A percentile compares a stretch with the other conserved stretches of the same genome.
Conservation (phyloP, 208 protist genomes). For the Acanthamoeba healyi region DNA sequence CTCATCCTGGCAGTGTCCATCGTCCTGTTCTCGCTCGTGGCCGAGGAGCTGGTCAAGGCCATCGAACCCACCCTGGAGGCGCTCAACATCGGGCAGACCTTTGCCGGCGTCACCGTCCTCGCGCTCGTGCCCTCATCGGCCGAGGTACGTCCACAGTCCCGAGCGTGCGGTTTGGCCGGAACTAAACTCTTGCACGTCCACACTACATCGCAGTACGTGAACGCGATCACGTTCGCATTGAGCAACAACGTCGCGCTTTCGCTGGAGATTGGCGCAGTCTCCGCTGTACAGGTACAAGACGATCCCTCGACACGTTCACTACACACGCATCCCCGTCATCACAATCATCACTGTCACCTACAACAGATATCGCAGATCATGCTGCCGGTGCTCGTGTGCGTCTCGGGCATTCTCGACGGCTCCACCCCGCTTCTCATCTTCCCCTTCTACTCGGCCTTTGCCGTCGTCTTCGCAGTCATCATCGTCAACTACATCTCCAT, state of each 20-base stretch:
- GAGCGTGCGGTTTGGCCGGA: too few species aligned
- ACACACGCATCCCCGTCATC: too few species aligned
- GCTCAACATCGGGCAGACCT: conserved; percentile 82
- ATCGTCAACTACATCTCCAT: conserved; percentile 86
- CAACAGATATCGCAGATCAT: conserved; percentile 77
- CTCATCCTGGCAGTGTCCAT: conserved; percentile 77
- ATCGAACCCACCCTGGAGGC: conserved; percentile 81
- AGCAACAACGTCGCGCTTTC: conserved; percentile 86
- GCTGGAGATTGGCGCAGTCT: conserved; percentile 86
- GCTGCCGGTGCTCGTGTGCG: conserved; percentile 85
- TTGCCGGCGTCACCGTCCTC: conserved; percentile 87
- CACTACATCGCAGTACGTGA: conserved; percentile 78
- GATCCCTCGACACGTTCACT: neutral
- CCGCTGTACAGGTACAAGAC: conserved; percentile 82
- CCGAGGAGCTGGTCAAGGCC: conserved; percentile 81
- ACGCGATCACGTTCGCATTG: conserved; percentile 85
- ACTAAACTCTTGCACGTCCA: neutral
- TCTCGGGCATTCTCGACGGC: conserved; percentile 80
- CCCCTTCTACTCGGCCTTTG: conserved; percentile 84
- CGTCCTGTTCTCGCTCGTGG: conserved; percentile 82
- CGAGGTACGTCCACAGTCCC: conserved; percentile 39
- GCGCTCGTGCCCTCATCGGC: conserved; percentile 86
- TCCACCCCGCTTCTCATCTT: conserved; percentile 84
- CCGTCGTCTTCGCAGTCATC: conserved; percentile 84
- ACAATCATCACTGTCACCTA: too few species aligned